A percentile compares a stretch with the other conserved stretches of the same genome.
Conservation (phyloP, 768 basidiomycete species). For the Crassisporium funariophilum region DNA sequence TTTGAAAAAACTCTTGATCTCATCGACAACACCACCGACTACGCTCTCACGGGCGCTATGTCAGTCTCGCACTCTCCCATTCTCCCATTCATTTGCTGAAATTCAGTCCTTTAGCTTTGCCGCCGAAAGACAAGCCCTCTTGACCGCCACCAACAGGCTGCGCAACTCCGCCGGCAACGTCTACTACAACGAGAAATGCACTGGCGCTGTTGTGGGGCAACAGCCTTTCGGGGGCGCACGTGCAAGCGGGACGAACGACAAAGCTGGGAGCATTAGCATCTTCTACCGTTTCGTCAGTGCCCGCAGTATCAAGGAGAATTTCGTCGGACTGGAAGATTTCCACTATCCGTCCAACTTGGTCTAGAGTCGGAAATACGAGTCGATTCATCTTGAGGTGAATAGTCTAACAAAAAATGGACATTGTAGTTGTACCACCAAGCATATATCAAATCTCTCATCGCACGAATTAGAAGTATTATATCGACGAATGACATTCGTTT, state of each 20-base stretch:
- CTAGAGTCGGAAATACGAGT: conserved; percentile 27
- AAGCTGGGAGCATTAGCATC: conserved; percentile 80
- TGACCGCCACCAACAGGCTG: conserved; percentile 78
- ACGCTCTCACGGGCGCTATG: conserved; percentile 96
- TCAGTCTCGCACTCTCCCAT: conserved; percentile 37
- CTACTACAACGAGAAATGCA: conserved; percentile 99
- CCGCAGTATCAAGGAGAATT: conserved; percentile 97
- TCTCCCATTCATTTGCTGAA: not conserved
- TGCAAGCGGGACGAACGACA: conserved; percentile 96
- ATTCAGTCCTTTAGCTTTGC: conserved; percentile 66
- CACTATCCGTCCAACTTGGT: conserved; percentile 86
- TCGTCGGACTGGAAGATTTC: conserved; percentile 80
- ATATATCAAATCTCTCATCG: too few species aligned
- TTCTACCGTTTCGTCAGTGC: conserved; percentile 81
- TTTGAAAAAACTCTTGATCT: conserved; percentile 87
- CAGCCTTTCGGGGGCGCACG: conserved; percentile 97
- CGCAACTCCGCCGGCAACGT: conserved; percentile 94
- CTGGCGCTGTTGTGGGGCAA: conserved; percentile 96
- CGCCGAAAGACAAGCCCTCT: conserved; percentile 74
- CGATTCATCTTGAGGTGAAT: not conserved
- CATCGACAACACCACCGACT: conserved; percentile 83
- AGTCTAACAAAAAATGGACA: too few species aligned
- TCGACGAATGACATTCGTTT: too few species aligned
- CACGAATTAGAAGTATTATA: too few species aligned
- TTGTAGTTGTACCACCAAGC: too few species aligned